Conservation (phyloP, 768 basidiomycete genomes). For the Suillus tomentosus region DNA sequence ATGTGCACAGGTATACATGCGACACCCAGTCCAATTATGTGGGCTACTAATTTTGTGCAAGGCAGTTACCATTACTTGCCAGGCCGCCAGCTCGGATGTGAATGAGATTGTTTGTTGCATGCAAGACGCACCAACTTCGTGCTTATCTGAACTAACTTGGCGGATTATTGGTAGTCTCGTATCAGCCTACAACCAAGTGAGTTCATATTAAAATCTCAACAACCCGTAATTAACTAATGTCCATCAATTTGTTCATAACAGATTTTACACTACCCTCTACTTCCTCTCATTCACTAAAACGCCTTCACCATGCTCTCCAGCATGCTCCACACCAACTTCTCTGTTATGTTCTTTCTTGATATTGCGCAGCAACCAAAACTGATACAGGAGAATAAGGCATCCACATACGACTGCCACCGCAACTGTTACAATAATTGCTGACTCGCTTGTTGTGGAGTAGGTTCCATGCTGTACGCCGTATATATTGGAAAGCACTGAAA, state of each 20-base stretch:
- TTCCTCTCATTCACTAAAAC: slow-evolving; percentile 22
- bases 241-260: slow-evolving; percentile 8
- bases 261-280: neutral
- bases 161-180: neutral
- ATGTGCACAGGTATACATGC: neutral
- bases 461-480: slow-evolving; percentile 51
- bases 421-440: slow-evolving; percentile 51
- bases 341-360: slow-evolving; percentile 46
- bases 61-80: neutral
- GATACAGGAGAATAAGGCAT: slow-evolving; percentile 42
- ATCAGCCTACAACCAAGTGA: slow-evolving; percentile 2
- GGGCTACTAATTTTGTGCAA: neutral
- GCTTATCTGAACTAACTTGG: neutral
- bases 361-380: slow-evolving; percentile 45
- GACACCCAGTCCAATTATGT: neutral
- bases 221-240: neutral
- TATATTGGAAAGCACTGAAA: slow-evolving; percentile 55
- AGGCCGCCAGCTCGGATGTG: neutral
- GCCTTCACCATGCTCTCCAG: slow-evolving; percentile 50
- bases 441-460: slow-evolving; percentile 43
- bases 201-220: neutral
- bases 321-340: slow-evolving; percentile 42
- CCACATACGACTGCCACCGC: slow-evolving; percentile 44
- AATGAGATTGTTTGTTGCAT: neutral
- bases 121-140: neutral